A percentile compares a stretch with the other conserved stretches of the same genome.
phyloP scores from a whole-genome alignment of 805 yeast genomes.

The Saccharomycopsis microspora region DNA sequence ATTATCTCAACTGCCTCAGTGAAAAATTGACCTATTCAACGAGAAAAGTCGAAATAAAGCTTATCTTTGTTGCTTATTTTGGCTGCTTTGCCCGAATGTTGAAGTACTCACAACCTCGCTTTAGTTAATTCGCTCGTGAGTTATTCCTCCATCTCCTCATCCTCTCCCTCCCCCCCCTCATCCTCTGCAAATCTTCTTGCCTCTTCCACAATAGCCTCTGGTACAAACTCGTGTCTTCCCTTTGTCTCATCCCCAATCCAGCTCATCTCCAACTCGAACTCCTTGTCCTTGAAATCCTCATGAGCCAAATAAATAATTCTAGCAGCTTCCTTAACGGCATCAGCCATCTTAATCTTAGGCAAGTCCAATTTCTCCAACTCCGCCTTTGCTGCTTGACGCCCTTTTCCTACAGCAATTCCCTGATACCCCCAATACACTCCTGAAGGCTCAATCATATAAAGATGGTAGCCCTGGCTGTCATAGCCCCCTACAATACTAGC shows the following conservation, averaged over 20 bases:
- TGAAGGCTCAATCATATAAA: conserved; percentile 95
- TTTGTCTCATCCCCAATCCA: conserved; percentile 74
- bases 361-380: conserved; percentile 86
- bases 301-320: conserved; percentile 88
- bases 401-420: conserved; percentile 98
- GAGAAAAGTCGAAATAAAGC: too few species aligned
- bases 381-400: conserved; percentile 95
- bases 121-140: not conserved
- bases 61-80: too few species aligned
- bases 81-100: not conserved
- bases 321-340: conserved; percentile 91
- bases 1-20: too few species aligned
- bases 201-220: conserved; percentile 66
- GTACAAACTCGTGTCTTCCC: conserved; percentile 72
- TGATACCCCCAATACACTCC: conserved; percentile 96
- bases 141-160: conserved; percentile 36
- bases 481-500: conserved; percentile 89
- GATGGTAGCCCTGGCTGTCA: conserved; percentile 81
- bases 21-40: too few species aligned
- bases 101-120: not conserved
- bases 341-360: conserved; percentile 55
- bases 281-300: conserved; percentile 96
- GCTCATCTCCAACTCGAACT: conserved; percentile 86
- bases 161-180: conserved; percentile 70
- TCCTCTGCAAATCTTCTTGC: conserved; percentile 79